Base-by-base conservation (phyloP, 345 rosid genomes). In the Litchi chinensis region DNA sequence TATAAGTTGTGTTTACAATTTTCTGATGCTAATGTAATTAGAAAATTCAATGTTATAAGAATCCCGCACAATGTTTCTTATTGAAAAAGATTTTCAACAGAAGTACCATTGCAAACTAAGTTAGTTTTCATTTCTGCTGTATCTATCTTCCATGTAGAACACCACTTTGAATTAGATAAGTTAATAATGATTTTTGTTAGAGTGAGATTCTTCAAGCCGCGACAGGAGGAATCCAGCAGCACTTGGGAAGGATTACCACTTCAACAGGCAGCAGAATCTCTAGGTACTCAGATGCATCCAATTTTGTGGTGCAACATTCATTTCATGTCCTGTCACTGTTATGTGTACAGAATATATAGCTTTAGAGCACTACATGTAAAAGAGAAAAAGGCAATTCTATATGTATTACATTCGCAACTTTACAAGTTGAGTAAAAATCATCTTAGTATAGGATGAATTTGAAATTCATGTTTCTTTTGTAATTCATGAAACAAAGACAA, bases 191-290 rank as follows among this genome's bases (percentile, higher is more conserved):
- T 26, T 26, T 26, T 0, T 44, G 50, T 44, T 44, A 44, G 85
- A 72, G 87, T 80, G 71, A 82, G 78, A 24, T 81, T 85, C 74
- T 82, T 80, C 48, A 85, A 65, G 39, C 65, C 71, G 6, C 78
- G 46, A 32, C 73, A 63, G 21, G 79, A 19, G 68, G 79, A 65
- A 64, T 64, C 71, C 57, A 64, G 59, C 43, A 37, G 73, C 28
- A 48, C 5, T n/a, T 19, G 43, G 32, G 70, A 62, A 39, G 40
- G 43, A 56, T n/a, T 21, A 68, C 54, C 67, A 1, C 15, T 56
- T 32, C 43, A 72, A 74, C 69, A 57, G 44, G 37, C 73, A 40
- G 71, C 64, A 56, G 15, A 71, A 41, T 52, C 32, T 6, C 16
- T 76, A 65, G 54, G 57, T 44, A 70, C 18, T 32, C 10, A 54